Evolutionary conservation across 2,329 filamentous ascomycete species (phyloP), one percentile per base, ranked within the genome.

Genomic region (Colletotrichum melonis): DNA sequence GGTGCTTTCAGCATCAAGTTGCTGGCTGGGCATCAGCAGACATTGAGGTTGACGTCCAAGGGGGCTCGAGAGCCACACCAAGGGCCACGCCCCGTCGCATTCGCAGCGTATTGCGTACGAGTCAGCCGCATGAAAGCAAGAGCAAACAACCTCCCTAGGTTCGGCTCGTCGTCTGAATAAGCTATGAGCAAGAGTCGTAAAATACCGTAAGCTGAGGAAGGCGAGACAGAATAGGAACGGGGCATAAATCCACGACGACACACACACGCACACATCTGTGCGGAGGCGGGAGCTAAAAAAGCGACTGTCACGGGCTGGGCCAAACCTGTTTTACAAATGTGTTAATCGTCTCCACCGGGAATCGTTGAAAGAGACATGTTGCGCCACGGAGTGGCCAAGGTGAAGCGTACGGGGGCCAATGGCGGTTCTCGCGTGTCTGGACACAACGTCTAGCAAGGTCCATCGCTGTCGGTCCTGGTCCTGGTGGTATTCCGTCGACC

Each of bases 151-250:
- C 16, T 32, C 14, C 35, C 32, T 42, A 38, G 28, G 26, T 22
- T 30, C 42, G 14, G 59, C 42, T 35, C 67, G 70, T 65, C 70
- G 70, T 73, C 67, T 60, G 67, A 70, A 70, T 56, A 65, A 60
- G 70, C 67, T 62, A 49, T 38, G n/a, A 55, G 60, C 30, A 65
- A 46, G 55, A 35, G 19, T 24, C 35, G n/a, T 46, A 30, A 22
- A 12, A 46, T 55, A 46, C 11, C n/a, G 42, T 52, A 55, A 38
- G 46, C 22, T 19, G 38, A 30, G 35, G 52, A 26, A 46, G 46
- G 12, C 19, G 35, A 57, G 46, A n/a, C 56, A 26, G 38, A 28
- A 55, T 55, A 52, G 60, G 60, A 24, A 60, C 35, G 30, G 56
- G 64, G 42, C 68, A 60, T 59, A 49, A 56, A 7, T 14, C 28